Percentiles rank a stretch among this genome's conserved stretches.
These are phyloP conservation scores for Colletotrichum plurivorum DNA, from an alignment of 2,329 filamentous ascomycete species.

Conservation along the genomic window DNA sequence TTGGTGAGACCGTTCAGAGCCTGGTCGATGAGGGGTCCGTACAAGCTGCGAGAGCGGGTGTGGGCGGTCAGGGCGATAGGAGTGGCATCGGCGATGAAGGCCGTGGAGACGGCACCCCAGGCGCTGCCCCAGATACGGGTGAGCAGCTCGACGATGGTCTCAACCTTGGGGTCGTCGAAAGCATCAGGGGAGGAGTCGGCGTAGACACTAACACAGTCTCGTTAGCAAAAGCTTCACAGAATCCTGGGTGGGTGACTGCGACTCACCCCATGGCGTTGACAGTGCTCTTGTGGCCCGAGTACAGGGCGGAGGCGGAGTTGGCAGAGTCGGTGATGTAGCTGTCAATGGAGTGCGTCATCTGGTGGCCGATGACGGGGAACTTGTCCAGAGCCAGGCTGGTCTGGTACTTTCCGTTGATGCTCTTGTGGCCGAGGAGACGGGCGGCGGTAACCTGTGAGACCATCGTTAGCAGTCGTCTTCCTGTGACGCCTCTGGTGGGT, in stretches of 20 bases:
- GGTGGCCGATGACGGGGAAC: slow-evolving; percentile 88
- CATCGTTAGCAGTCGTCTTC: background rate
- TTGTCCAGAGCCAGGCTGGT: slow-evolving; percentile 82
- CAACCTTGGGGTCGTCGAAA: slow-evolving; percentile 89
- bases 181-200: slow-evolving; percentile 80
- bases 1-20: slow-evolving; percentile 83
- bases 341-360: slow-evolving; percentile 91
- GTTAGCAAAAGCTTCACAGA: background rate
- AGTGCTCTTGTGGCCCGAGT: slow-evolving; percentile 86
- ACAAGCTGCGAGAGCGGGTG: slow-evolving; percentile 77
- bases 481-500: background rate
- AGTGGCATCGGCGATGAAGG: slow-evolving; percentile 85
- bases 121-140: slow-evolving; percentile 74
- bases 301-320: slow-evolving; percentile 86
- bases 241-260: background rate
- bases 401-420: slow-evolving; percentile 88
- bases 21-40: slow-evolving; percentile 81
- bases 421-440: slow-evolving; percentile 85
- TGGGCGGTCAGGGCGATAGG: slow-evolving; percentile 82
- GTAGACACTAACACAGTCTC: slow-evolving; percentile 67
- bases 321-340: slow-evolving; percentile 89
- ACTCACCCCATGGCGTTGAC: slow-evolving; percentile 82
- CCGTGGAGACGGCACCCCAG: slow-evolving; percentile 82
- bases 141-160: slow-evolving; percentile 86
- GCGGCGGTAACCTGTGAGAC: slow-evolving; percentile 75